These are phyloP conservation scores for Solanum lycopersicoides DNA, from an alignment of 257 asterid genomes.

Conservation along the genomic window DNA sequence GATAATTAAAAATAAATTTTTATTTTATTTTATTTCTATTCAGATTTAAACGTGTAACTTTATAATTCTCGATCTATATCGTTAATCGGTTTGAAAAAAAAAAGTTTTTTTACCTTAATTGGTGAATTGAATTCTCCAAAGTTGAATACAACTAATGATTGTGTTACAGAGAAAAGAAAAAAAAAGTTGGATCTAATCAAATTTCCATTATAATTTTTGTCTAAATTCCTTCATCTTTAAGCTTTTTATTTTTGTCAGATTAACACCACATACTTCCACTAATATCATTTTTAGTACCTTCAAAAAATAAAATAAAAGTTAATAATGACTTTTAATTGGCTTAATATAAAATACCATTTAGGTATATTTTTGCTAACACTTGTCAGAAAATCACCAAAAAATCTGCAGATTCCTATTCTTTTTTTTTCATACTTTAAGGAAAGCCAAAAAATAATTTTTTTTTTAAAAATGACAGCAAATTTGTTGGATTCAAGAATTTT, in stretches of 20 bases:
- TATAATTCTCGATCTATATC: accelerated
- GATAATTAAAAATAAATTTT: too few relatives aligned
- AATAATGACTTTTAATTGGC: not conserved
- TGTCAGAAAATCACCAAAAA: conserved; percentile 26
- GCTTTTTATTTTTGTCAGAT: conserved; percentile 5
- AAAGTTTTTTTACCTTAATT: not conserved
- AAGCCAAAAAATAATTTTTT: not conserved
- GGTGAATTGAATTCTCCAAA: not conserved
- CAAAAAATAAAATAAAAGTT: not conserved
- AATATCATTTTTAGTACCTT: not conserved
- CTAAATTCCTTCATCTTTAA: conserved; percentile 13
- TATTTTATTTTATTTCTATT: too few relatives aligned
- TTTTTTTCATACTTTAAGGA: conserved; percentile 5
- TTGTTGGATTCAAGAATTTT: not conserved
- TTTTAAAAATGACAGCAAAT: not conserved
- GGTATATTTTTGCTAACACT: conserved; percentile 5
- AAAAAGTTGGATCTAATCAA: conserved; percentile 31
- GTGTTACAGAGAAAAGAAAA: not conserved
- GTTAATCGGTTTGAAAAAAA: accelerated
- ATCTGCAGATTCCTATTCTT: conserved; percentile 25
- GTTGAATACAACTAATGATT: conserved; percentile 5
- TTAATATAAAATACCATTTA: not conserved
- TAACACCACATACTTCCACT: conserved; percentile 25
- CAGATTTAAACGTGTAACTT: not conserved
- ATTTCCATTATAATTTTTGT: conserved; percentile 41